phyloP scores from a whole-genome alignment of 2,329 filamentous ascomycete species.

The Apiospora malaysiana region DNA sequence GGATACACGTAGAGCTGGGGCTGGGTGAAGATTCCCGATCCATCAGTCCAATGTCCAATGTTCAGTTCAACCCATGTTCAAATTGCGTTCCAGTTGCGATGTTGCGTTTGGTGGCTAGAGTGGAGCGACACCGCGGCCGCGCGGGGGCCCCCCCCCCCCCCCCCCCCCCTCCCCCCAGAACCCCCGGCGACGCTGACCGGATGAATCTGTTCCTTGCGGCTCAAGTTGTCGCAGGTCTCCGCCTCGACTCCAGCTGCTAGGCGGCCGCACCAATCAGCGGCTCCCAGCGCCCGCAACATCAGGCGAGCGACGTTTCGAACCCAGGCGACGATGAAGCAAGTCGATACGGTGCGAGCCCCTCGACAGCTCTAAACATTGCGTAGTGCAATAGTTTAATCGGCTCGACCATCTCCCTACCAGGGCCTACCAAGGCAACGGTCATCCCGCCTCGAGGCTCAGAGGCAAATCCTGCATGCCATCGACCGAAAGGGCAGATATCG shows the following conservation, averaged over 20 bases:
- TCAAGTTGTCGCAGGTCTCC: constrained; percentile 42
- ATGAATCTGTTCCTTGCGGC: constrained; percentile 37
- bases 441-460: background rate
- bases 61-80: constrained; percentile 6
- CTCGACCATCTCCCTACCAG: background rate
- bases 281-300: constrained; percentile 32
- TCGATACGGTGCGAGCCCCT: constrained; percentile 39
- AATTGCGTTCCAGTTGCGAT: constrained; percentile 14
- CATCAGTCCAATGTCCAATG: background rate
- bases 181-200: constrained; percentile 35
- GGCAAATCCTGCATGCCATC: background rate
- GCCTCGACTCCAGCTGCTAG: constrained; percentile 16
- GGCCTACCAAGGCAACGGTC: background rate
- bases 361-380: background rate
- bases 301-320: constrained; percentile 46
- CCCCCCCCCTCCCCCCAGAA: too few species aligned
- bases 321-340: constrained; percentile 45
- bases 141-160: too few species aligned
- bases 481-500: background rate
- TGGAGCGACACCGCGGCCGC: too few species aligned
- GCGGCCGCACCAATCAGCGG: constrained; percentile 33
- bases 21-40: constrained; percentile 24
- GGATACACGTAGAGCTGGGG: too few species aligned
- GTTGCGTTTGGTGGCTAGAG: constrained; percentile 32
- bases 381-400: constrained; percentile 18